phyloP scores from a whole-genome alignment of 1,139 yeast genomes.

The Kodamaea arcana region DNA sequence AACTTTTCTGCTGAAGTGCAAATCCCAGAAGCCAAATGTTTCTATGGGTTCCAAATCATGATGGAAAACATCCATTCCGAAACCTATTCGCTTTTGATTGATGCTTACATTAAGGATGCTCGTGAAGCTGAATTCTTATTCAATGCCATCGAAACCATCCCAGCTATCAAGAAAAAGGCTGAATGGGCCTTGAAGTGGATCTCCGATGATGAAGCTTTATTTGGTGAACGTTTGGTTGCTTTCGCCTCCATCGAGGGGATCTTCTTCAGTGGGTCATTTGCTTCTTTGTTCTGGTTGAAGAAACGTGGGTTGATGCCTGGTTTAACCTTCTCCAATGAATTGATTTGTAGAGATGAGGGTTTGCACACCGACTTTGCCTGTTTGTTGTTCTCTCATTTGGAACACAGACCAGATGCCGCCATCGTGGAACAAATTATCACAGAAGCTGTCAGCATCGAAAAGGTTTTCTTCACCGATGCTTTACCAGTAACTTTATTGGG shows the following conservation, averaged over 20 bases:
- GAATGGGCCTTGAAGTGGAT: slow-evolving; percentile 99
- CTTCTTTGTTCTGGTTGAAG: slow-evolving; percentile 96
- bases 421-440: slow-evolving; percentile 83
- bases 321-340: slow-evolving; percentile 91
- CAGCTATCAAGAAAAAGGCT: slow-evolving; percentile 93
- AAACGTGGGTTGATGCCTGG: slow-evolving; percentile 99
- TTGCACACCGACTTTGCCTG: slow-evolving; percentile 98
- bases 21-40: slow-evolving; percentile 96
- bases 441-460: slow-evolving; percentile 94
- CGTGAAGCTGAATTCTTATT: slow-evolving; percentile 83
- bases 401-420: slow-evolving; percentile 75
- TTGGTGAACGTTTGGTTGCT: slow-evolving; percentile 94
- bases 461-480: slow-evolving; percentile 91
- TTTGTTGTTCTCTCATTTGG: slow-evolving; percentile 85
- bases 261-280: slow-evolving; percentile 96
- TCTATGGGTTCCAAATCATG: slow-evolving; percentile 99
- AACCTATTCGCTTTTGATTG: slow-evolving; percentile 91
- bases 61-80: slow-evolving; percentile 99
- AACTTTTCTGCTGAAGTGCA: slow-evolving; percentile 97
- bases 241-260: slow-evolving; percentile 99
- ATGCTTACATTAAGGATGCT: slow-evolving; percentile 92
- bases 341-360: slow-evolving; percentile 98
- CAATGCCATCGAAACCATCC: slow-evolving; percentile 91
- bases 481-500: slow-evolving; percentile 89
- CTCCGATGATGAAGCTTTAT: slow-evolving; percentile 76